phyloP scores from a whole-genome alignment of 2,329 filamentous ascomycete genomes.

The Nigrospora osmanthi region DNA sequence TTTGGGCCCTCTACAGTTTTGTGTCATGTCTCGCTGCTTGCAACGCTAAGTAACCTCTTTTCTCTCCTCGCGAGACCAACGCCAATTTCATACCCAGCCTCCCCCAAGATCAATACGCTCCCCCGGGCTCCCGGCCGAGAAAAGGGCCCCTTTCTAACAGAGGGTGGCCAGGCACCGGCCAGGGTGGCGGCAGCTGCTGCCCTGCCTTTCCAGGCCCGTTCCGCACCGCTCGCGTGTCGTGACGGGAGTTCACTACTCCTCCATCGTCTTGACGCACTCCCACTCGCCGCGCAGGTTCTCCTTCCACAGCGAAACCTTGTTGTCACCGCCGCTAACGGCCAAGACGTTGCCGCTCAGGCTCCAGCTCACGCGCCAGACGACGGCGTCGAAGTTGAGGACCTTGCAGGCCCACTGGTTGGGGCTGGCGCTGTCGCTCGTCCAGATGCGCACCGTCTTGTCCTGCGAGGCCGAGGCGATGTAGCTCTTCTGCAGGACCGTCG shows the following conservation, averaged over 20 bases:
- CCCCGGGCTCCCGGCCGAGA: no score
- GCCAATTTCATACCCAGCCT: no score
- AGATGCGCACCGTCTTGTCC: conserved; percentile 96
- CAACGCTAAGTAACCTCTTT: no score
- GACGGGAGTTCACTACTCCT: conserved; percentile 50
- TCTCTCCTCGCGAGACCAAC: no score
- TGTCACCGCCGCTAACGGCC: conserved; percentile 88
- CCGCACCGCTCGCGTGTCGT: no score
- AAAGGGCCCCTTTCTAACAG: no score
- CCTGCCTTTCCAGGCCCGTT: no score
- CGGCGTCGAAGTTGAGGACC: conserved; percentile 77
- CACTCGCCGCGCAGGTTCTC: conserved; percentile 94
- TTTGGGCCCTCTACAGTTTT: no score
- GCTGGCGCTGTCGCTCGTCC: conserved; percentile 68
- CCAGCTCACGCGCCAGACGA: conserved; percentile 96
- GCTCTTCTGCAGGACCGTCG: conserved; percentile 87
- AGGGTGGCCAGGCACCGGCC: no score
- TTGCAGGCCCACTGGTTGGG: conserved; percentile 76
- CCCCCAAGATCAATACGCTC: no score
- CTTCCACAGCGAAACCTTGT: conserved; percentile 97
- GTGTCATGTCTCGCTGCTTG: no score
- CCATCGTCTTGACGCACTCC: conserved; percentile 95
- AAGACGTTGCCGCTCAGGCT: conserved; percentile 94
- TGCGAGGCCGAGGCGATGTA: conserved; percentile 95
- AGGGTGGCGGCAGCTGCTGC: no score